phyloP scores from a whole-genome alignment of 2,329 filamentous ascomycete species.

The Dactylellina leptospora region DNA sequence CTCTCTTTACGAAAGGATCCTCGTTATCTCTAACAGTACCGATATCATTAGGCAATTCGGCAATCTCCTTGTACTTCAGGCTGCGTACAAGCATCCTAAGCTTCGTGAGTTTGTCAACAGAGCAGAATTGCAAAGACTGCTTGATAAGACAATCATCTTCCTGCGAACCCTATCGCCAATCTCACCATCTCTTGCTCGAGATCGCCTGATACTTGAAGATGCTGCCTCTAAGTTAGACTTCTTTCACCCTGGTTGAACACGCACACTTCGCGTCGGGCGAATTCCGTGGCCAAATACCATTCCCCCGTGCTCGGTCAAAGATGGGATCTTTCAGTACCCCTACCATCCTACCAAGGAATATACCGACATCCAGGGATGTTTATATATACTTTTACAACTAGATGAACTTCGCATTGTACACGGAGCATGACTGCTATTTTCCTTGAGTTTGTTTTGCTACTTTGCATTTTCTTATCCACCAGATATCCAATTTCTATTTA shows the following conservation, averaged over 20 bases:
- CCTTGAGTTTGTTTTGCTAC: constrained; percentile 26
- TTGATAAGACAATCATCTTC: constrained; percentile 79
- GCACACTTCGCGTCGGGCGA: neutral
- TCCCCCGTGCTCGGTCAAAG: neutral
- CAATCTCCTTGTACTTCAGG: constrained; percentile 88
- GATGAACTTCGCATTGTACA: constrained; percentile 49
- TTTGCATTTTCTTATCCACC: neutral
- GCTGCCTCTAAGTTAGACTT: constrained; percentile 52
- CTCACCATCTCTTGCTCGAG: constrained; percentile 76
- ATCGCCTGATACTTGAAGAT: constrained; percentile 75
- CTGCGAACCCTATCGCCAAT: constrained; percentile 74
- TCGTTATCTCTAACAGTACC: constrained; percentile 57
- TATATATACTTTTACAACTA: constrained; percentile 13
- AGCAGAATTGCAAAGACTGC: constrained; percentile 68
- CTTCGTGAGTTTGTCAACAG: constrained; percentile 69
- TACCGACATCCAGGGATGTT: neutral
- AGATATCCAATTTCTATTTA: neutral
- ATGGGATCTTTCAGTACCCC: neutral
- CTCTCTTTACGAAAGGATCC: no score
- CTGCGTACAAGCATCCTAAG: constrained; percentile 74
- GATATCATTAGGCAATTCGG: constrained; percentile 80
- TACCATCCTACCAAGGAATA: no score
- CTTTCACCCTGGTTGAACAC: neutral
- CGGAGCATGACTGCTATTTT: constrained; percentile 50
- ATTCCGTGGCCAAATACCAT: neutral